Base-by-base conservation (phyloP, 345 rosid genomes). In the Salix koriyanagi region DNA sequence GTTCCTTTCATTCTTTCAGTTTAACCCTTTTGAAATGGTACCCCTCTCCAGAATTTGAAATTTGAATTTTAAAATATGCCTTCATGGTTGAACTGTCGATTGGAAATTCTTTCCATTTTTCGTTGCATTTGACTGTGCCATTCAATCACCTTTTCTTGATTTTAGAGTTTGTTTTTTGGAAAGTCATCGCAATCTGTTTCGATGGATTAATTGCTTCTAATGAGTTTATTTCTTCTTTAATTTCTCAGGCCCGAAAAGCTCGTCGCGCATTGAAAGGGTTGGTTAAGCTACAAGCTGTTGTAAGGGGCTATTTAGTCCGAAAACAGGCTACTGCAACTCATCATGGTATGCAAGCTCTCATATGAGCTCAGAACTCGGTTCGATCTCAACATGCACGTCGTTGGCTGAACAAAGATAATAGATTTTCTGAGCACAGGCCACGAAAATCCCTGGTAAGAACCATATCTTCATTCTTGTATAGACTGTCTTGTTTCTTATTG, bases 211-310 rank as follows among this genome's bases (percentile, higher is more conserved):
- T 39, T 21, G 28, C 46, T 9, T 21, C 36, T 62, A 64, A 70
- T 69, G 48, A 62, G 78, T 44, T 69, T 12, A 13, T 21, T 26
- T 12, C 34, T 54, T 70, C 28, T 65, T 69, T 9, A 61, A 19
- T 56, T 25, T 67, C 16, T 48, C 77, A 80, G 83, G 80, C 83
- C 46, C 70, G 83, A 34, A 80, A 80, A 36, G 83, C 80, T 58
- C 83, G 76, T 60, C 61, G 83, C 19, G 83, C 83, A 36, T 76
- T 80, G 68, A 80, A 72, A 76, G 80, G 80, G 7, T 36, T 80
- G 15, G 80, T 80, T 19, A 80, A 80, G 74, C 44, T 80, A 34
- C 83, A 80, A 64, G 83, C 83, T 67, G 77, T 80, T 42, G 83
- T 76, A 4, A 42, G 83, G 39, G 83, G 83, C n/a, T 80, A 80